Conservation (phyloP, 345 rosid species). For the Corymbia maculata region DNA sequence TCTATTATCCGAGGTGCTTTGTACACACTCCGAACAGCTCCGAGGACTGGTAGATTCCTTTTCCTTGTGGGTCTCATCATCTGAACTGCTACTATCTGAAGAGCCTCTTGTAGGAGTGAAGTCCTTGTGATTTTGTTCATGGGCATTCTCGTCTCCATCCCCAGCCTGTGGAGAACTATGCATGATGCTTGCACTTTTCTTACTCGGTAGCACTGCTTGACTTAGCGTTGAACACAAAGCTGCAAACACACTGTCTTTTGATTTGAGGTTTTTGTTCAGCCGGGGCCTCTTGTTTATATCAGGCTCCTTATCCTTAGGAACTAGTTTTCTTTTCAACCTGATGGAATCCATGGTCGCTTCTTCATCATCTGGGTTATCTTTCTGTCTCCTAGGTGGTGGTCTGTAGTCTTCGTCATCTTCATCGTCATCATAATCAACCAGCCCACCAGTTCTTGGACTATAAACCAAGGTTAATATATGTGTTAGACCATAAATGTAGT, state of each 20-base stretch:
- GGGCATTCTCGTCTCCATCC: background rate
- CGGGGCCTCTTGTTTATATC: conserved; percentile 58
- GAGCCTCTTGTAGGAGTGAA: conserved; percentile 18
- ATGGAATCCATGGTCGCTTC: conserved; percentile 52
- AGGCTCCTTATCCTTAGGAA: conserved; percentile 50
- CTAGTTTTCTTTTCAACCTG: conserved; percentile 58
- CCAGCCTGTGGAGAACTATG: conserved; percentile 10
- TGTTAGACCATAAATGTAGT: background rate
- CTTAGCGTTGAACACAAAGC: conserved; percentile 78
- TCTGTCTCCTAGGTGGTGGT: conserved; percentile 82
- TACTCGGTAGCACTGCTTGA: conserved; percentile 72
- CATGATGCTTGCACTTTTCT: conserved; percentile 29
- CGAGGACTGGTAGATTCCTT: conserved; percentile 35
- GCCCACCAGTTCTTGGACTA: conserved; percentile 69
- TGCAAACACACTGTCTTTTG: conserved; percentile 61
- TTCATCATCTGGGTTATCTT: conserved; percentile 54
- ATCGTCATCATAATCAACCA: conserved; percentile 98
- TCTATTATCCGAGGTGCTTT: conserved; percentile 32
- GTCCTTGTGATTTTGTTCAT: conserved; percentile 19
- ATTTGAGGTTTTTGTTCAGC: conserved; percentile 42
- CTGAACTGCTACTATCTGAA: conserved; percentile 19
- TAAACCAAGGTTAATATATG: background rate
- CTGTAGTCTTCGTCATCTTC: conserved; percentile 90
- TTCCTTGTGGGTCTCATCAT: conserved; percentile 40
- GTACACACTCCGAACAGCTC: conserved; percentile 46